Percentiles rank a stretch among this genome's conserved stretches.
These are phyloP conservation scores for Mycena leptocephala DNA, from an alignment of 768 basidiomycete genomes.

Conservation along the genomic window DNA sequence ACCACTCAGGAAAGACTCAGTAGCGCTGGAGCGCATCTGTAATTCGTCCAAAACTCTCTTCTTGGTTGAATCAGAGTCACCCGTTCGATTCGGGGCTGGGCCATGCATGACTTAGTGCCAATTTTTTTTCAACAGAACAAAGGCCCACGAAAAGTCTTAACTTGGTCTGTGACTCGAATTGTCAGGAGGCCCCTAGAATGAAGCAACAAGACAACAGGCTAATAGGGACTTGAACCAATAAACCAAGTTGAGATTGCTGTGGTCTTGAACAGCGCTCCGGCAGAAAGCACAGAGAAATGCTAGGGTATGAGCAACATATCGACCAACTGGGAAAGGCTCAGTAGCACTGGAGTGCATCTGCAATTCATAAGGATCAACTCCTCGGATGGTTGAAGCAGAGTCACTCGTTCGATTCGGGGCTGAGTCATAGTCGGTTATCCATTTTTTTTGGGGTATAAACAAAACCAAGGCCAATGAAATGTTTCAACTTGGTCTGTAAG, in stretches of 20 bases:
- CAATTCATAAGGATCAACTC: not conserved
- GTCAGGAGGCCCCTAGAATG: too few relatives aligned
- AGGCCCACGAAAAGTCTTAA: too few relatives aligned
- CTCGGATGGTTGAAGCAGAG: not conserved
- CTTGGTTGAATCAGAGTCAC: not conserved
- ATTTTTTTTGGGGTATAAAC: too few relatives aligned
- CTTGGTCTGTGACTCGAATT: too few relatives aligned
- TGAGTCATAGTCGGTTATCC: not conserved
- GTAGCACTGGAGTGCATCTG: not conserved
- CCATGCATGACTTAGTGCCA: too few relatives aligned
- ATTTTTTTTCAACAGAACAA: too few relatives aligned
- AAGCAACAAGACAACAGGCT: too few relatives aligned
- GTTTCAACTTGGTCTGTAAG: too few relatives aligned
- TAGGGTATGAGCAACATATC: not conserved
- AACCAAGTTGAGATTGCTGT: too few relatives aligned
- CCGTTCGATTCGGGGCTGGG: conserved; percentile 1
- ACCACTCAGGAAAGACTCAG: not conserved
- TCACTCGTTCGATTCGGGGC: not conserved
- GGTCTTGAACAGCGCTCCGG: too few relatives aligned
- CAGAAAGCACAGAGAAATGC: not conserved
- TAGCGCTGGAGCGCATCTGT: not conserved
- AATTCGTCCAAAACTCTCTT: not conserved
- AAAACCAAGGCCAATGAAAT: too few relatives aligned
- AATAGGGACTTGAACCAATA: too few relatives aligned
- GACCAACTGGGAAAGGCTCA: not conserved